Evolutionary conservation across 352 stramenopile species (phyloP), one percentile per base, ranked within the genome.

Genomic region (Phytophthora crassamura): DNA sequence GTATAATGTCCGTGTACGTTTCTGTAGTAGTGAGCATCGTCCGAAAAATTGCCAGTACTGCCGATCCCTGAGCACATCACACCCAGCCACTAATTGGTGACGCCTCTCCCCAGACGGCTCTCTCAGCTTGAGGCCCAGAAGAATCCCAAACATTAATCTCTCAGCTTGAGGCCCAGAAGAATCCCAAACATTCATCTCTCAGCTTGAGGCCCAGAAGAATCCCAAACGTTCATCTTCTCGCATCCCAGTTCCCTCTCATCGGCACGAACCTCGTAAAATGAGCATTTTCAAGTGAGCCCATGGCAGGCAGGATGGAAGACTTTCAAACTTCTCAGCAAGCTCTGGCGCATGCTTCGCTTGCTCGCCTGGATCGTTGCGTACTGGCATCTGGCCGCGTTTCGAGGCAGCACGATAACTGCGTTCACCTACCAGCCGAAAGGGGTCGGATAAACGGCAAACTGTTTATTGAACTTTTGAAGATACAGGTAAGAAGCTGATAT

Each of bases 341-440:
- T 9, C 10, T 22, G 18, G 28, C 9, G 45, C 38, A n/a, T 38
- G 22, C 4, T 28, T 10, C 15, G 28, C 28, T 35, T 15, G 15
- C 28, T 6, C 9, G 34, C 7, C 8, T n/a, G 7, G 11, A 54
- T 36, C n/a, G 33, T 9, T 20, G 43, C 4, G 25, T 11, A 53
- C 39, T 46, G n/a, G 16, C 20, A 22, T 33, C 41, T 48, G 16
- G 36, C 22, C 16, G 16, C 45, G 39, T 15, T 43, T 55, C 34
- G 25, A 54, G 54, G 25, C 22, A 5, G 43, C 51, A 33, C 18
- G 38, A 10, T 38, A 59, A 20, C 38, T 40, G 34, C 36, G 18
- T 40, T 62, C 22, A 68, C 36, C 59, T 57, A 68, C 50, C 59
- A 63, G 59, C 50, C 45, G 59, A 34, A 51, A 38, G 11, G 46